Evolutionary conservation across 139 green algal species (phyloP).

Genomic region (Zygnema circumcarinatum): DNA sequence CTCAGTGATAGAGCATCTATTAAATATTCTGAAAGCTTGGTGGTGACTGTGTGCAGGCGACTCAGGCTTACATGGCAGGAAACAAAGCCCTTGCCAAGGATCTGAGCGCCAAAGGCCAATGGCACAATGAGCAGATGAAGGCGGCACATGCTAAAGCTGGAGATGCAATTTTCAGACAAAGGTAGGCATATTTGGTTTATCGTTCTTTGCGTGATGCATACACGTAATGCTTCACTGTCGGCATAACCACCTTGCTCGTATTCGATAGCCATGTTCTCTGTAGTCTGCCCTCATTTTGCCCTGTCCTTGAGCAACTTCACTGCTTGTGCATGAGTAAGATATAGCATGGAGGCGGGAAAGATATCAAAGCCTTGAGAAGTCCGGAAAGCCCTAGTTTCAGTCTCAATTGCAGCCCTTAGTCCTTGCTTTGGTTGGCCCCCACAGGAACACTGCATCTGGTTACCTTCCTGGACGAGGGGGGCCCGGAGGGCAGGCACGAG

Average conservation of each 20-base stretch:
- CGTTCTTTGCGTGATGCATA: not conserved
- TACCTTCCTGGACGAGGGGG: slow-evolving; percentile 8
- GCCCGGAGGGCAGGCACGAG: not conserved
- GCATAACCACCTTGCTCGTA: not conserved
- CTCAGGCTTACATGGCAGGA: slow-evolving; percentile 60
- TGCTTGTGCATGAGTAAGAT: not conserved
- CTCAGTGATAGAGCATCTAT: too few relatives aligned
- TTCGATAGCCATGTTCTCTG: not conserved
- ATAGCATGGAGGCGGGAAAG: not conserved
- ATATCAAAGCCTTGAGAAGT: too few relatives aligned
- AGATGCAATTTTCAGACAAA: slow-evolving; percentile 60
- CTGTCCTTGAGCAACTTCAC: not conserved
- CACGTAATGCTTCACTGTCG: not conserved
- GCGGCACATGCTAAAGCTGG: slow-evolving; percentile 57
- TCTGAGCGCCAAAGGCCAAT: slow-evolving; percentile 63
- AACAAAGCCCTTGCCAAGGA: slow-evolving; percentile 56
- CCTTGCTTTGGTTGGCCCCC: not conserved
- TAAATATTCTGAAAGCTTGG: too few relatives aligned
- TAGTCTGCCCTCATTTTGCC: not conserved
- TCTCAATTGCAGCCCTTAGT: too few relatives aligned
- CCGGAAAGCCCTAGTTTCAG: too few relatives aligned
- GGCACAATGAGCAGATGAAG: slow-evolving; percentile 69
- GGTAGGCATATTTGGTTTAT: slow-evolving; percentile 10
- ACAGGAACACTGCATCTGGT: slow-evolving; percentile 1
- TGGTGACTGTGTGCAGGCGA: slow-evolving; percentile 58